phyloP scores from a whole-genome alignment of 257 asterid species.

The Lycium ferocissimum region DNA sequence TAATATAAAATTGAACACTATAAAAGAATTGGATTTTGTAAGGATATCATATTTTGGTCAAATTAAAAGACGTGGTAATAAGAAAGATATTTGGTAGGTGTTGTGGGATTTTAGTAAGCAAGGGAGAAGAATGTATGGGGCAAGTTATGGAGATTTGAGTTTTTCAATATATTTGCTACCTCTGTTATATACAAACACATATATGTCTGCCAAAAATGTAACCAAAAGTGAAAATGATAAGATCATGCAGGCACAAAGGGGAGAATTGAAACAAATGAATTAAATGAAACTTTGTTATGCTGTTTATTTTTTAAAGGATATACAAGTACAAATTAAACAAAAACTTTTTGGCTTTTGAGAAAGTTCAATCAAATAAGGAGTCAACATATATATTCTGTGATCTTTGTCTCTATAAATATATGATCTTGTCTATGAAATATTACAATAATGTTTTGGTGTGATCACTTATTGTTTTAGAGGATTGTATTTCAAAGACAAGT shows the following conservation, averaged over 20 bases:
- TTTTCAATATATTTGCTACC: slow-evolving; percentile 34
- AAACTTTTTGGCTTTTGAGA: slow-evolving; percentile 21
- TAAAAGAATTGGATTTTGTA: not conserved
- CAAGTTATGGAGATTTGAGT: slow-evolving; percentile 44
- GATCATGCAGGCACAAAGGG: slow-evolving; percentile 43
- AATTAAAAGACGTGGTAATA: not conserved
- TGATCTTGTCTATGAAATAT: not conserved
- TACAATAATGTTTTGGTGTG: not conserved
- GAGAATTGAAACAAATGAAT: slow-evolving; percentile 29
- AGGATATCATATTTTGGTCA: not conserved
- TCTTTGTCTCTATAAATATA: not conserved
- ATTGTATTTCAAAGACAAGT: not conserved
- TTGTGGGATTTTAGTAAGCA: slow-evolving; percentile 24
- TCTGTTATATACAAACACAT: slow-evolving; percentile 19
- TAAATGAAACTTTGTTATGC: not conserved
- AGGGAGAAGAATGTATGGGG: slow-evolving; percentile 56
- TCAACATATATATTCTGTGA: not conserved
- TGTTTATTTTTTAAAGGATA: slow-evolving; percentile 12
- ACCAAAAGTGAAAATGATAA: slow-evolving; percentile 50
- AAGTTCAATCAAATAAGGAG: slow-evolving; percentile 34
- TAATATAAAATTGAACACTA: not conserved
- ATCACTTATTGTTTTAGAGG: not conserved
- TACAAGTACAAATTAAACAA: slow-evolving; percentile 20
- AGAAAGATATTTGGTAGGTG: not conserved
- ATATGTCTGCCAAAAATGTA: slow-evolving; percentile 36